Percentiles rank a stretch among this genome's conserved stretches.
Conservation (phyloP, 2,329 filamentous ascomycete genomes). For the Alternaria burnsii region DNA sequence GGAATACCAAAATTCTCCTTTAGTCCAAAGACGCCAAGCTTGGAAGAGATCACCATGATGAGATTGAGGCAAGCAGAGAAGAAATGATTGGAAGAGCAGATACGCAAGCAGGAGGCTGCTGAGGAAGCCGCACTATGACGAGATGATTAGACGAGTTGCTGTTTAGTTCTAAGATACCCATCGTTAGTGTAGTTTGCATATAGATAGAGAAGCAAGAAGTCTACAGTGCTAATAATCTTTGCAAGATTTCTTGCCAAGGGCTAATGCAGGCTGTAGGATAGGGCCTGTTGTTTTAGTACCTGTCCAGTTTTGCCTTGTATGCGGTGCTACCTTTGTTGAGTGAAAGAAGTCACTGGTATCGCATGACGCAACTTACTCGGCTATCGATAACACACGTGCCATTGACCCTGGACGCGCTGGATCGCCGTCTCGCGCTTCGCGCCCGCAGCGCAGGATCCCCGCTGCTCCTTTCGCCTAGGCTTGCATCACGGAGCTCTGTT, state of each 20-base stretch:
- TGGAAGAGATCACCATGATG: slow-evolving; percentile 57
- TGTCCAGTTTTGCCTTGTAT: too few relatives aligned
- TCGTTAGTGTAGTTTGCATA: background rate
- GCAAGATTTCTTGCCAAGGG: too few relatives aligned
- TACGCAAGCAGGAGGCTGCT: slow-evolving; percentile 51
- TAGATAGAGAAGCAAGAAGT: background rate
- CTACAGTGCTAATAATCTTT: too few relatives aligned
- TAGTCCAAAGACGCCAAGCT: slow-evolving; percentile 45
- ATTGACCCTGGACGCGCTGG: slow-evolving; percentile 13
- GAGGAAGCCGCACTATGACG: slow-evolving; percentile 26
- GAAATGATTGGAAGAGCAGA: slow-evolving; percentile 55
- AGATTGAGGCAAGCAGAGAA: slow-evolving; percentile 56
- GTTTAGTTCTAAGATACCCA: slow-evolving; percentile 11
- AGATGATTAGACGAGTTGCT: background rate
- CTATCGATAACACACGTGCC: slow-evolving; percentile 18
- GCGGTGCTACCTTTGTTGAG: background rate
- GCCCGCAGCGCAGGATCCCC: slow-evolving; percentile 9
- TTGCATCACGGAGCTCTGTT: background rate
- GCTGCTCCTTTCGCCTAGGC: background rate
- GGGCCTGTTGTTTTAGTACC: too few relatives aligned
- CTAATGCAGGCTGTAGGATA: too few relatives aligned
- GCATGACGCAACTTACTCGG: slow-evolving; percentile 2
- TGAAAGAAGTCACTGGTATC: background rate
- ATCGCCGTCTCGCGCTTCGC: slow-evolving; percentile 12
- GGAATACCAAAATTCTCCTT: slow-evolving; percentile 55